Base-by-base conservation (phyloP, 441 rosid species). In the Theobroma grandiflorum region DNA sequence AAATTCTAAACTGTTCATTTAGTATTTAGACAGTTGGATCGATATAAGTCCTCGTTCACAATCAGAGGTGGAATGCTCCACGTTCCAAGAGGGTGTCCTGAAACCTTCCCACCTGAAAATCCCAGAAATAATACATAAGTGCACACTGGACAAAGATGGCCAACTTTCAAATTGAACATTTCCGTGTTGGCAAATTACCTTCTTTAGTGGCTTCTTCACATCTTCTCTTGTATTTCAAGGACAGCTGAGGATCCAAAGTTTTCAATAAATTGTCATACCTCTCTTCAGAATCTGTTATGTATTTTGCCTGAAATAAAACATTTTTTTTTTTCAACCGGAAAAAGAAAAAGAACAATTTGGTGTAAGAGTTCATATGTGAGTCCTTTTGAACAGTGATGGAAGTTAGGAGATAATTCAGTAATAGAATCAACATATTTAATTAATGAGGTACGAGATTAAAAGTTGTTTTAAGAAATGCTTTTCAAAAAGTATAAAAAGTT, bases 171-270 rank as follows among this genome's bases (percentile, higher is more conserved):
- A 8, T 8, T 8, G 6, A 8, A 5, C 61, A 20, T 58, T 75
- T 79, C 70, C 69, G 65, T 64, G 67, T 35, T 68, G 10, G 12
- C 49, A 80, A 65, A 57, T 61, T 87, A 93, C 99, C 98, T 91
- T 94, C 98, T 85, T 74, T 84, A 10, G 95, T 93, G 81, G 98
- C 98, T 82, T 96, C 97, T 84, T 88, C 87, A 2, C 99, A 93
- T 90, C 97, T 88, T 85, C 84, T 91, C 83, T 86, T 84, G 84
- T 96, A 96, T 55, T 84, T 79, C 6, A 47, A 77, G 12, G 95
- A 91, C 76, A 94, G 85, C 38, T 84, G 89, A 74, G 94, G 93
- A 68, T 93, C 98, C 80, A 94, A 82, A 1, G 87, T 75, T 83
- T 86, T 84, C 83, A 91, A 84, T 22, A 91, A 80, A 49, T 15